Conservation (phyloP, 2,329 filamentous ascomycete species). For the Penicillium sumatraense region DNA sequence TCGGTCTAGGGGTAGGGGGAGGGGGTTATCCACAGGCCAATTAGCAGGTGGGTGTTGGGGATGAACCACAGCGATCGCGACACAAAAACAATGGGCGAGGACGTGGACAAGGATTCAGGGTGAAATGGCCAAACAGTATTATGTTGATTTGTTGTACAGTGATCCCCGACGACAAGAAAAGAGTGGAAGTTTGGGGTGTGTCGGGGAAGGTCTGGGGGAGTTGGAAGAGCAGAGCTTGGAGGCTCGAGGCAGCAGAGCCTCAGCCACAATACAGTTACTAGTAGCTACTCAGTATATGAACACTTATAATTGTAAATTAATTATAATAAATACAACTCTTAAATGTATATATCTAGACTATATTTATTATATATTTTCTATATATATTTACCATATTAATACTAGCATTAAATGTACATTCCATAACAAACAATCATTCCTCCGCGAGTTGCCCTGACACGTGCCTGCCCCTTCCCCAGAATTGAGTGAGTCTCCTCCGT, state of each 20-base stretch:
- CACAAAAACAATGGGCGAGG: too few relatives aligned
- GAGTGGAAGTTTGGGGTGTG: too few relatives aligned
- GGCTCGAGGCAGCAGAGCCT: too few relatives aligned
- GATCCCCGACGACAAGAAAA: too few relatives aligned
- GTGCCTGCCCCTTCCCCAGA: slow-evolving; percentile 19
- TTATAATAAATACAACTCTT: not conserved
- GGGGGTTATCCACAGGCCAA: slow-evolving; percentile 18
- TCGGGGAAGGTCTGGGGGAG: too few relatives aligned
- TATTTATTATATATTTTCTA: not conserved
- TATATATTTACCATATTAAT: too few relatives aligned
- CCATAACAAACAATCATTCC: not conserved
- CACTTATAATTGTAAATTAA: not conserved
- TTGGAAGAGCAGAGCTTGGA: too few relatives aligned
- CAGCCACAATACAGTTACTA: too few relatives aligned
- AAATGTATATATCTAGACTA: not conserved
- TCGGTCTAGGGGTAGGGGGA: not conserved
- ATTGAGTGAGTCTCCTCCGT: not conserved
- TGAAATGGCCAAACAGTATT: too few relatives aligned
- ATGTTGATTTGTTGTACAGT: too few relatives aligned
- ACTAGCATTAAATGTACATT: not conserved
- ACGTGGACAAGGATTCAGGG: too few relatives aligned
- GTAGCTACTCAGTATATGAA: not conserved
- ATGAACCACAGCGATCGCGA: slow-evolving; percentile 1
- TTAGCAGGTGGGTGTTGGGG: slow-evolving; percentile 13
- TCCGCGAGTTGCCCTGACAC: slow-evolving; percentile 18